These are phyloP conservation scores for Calocybe cyanea DNA, from an alignment of 768 basidiomycete genomes.

Conservation along the genomic window DNA sequence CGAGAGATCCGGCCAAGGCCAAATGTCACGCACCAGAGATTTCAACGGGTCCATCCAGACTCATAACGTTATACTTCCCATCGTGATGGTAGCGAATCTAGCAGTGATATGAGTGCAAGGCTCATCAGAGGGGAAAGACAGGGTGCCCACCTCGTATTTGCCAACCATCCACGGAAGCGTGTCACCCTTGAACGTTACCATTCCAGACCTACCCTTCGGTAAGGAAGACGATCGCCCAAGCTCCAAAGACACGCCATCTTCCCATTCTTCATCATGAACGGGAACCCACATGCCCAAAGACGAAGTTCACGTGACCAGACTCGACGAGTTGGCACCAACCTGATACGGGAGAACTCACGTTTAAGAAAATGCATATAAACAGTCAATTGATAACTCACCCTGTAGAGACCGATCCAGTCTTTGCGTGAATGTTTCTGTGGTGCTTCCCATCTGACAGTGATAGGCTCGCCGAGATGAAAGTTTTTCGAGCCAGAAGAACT, in stretches of 20 bases:
- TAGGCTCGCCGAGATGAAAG: constrained; percentile 91
- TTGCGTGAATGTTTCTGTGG: constrained; percentile 81
- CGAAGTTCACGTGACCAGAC: constrained; percentile 76
- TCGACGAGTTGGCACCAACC: constrained; percentile 87
- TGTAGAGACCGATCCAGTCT: constrained; percentile 96
- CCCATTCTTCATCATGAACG: constrained; percentile 89
- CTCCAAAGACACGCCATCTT: constrained; percentile 73
- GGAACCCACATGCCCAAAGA: constrained; percentile 92
- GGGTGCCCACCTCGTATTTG: constrained; percentile 80
- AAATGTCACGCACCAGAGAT: constrained; percentile 67
- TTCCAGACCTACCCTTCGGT: constrained; percentile 51
- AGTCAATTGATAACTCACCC: constrained; percentile 36
- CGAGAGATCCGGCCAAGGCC: neutral
- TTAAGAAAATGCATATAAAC: constrained; percentile 4
- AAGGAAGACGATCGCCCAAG: constrained; percentile 30
- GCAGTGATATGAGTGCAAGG: neutral
- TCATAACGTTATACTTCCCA: constrained; percentile 96
- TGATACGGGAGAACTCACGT: constrained; percentile 21
- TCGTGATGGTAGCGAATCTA: constrained; percentile 93
- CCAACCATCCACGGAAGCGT: constrained; percentile 86
- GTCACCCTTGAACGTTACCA: constrained; percentile 71
- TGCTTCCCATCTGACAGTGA: constrained; percentile 83
- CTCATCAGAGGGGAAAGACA: neutral
- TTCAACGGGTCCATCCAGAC: constrained; percentile 79
- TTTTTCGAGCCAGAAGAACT: constrained; percentile 46